Evolutionary conservation across 306 rosid species (phyloP).

Genomic region (Hylodesmum podocarpum): DNA sequence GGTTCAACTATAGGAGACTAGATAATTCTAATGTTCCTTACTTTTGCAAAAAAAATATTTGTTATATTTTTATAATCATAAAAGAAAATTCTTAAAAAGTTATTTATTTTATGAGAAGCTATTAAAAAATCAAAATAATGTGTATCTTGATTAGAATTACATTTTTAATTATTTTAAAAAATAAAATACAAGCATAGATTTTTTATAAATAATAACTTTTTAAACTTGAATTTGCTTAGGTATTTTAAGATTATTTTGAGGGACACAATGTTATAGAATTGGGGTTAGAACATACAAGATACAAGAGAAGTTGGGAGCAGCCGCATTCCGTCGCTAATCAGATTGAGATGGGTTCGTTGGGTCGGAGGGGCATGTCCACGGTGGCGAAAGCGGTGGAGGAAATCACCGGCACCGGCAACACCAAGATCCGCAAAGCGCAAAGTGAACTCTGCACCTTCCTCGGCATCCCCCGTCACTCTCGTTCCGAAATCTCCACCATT

Average conservation of each 20-base stretch:
- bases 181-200: too few relatives aligned
- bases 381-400: slow-evolving; percentile 40
- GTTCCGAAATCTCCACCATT: slow-evolving; percentile 44
- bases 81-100: too few relatives aligned
- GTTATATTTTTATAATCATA: too few relatives aligned
- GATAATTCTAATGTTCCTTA: too few relatives aligned
- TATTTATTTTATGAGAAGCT: too few relatives aligned
- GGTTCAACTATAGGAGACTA: too few relatives aligned
- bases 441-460: slow-evolving; percentile 58
- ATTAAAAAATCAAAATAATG: too few relatives aligned
- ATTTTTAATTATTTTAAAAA: too few relatives aligned
- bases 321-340: background rate
- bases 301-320: background rate
- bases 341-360: background rate
- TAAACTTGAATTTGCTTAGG: background rate
- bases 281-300: background rate
- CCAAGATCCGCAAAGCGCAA: slow-evolving; percentile 33
- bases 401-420: slow-evolving; percentile 25
- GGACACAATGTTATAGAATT: background rate
- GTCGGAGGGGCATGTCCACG: slow-evolving; percentile 42
- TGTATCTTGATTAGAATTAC: too few relatives aligned
- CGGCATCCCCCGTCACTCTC: slow-evolving; percentile 48
- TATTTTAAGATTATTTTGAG: background rate
- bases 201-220: too few relatives aligned
- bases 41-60: too few relatives aligned